Base-by-base conservation (phyloP, 495 filamentous ascomycete species). In the Penicillium silybi region DNA sequence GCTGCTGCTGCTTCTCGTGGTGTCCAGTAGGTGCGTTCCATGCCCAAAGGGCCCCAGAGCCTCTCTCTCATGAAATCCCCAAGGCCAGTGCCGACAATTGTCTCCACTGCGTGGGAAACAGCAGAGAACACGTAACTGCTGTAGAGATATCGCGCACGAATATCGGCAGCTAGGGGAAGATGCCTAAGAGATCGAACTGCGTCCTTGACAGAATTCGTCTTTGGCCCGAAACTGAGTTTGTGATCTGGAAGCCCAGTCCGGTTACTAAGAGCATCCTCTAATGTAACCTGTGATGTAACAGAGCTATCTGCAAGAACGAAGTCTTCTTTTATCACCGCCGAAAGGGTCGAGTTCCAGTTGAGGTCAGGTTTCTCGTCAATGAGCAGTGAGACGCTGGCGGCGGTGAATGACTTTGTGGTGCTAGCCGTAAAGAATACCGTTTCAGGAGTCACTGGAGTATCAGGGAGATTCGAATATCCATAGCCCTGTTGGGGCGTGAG, bases 321-420 rank as follows among this genome's bases (percentile, higher is more conserved):
- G 59, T 82, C 78, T 2, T 71, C 72, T 15, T 66, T 65, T 41
- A 83, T 72, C 7, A 83, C 50, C 11, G 67, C 44, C n/a, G 63
- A 45, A 39, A 84, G 58, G n/a, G 75, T 75, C 3, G 78, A 81
- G 11, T 66, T 64, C 62, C 72, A 82, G 50, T 63, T 55, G 18
- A 82, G 51, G 10, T 46, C 35, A 23, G 52, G 56, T 11, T 52
- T 54, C 13, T 62, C 66, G 6, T 71, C 67, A 35, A 82, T 69
- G 1, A 81, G 63, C 1, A 74, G 59, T 10, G 74, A 70, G 1
- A 77, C 48, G 22, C 63, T 59, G 7, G 80, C 76, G 2, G 76
- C 75, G 8, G 73, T 76, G 66, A 80, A 82, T 10, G 78, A 71
- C 56, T 83, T 82, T 29, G 77, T 82, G 7, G 79, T 82, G 53